These are phyloP conservation scores for Yamadazyma sp. DNA, from an alignment of 1,139 yeast species.

Conservation along the genomic window DNA sequence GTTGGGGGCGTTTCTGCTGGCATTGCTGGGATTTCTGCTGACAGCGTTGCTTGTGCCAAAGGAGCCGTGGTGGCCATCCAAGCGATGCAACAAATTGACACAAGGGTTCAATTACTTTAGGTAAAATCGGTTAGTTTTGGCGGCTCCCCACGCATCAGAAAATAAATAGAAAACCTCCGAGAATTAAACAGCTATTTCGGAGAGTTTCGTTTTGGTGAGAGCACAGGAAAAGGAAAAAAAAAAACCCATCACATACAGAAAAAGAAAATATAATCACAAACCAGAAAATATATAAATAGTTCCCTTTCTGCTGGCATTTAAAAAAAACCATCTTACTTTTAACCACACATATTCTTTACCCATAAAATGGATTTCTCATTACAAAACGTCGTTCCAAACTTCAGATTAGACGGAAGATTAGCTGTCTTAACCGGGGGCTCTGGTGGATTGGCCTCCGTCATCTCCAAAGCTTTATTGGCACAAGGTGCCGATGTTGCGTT, in stretches of 20 bases:
- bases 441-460: constrained; percentile 71
- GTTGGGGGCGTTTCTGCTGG: no score
- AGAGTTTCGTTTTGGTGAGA: background rate
- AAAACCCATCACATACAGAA: background rate
- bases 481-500: constrained; percentile 78
- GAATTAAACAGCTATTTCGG: background rate
- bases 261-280: background rate
- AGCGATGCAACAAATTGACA: no score
- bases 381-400: constrained; percentile 51
- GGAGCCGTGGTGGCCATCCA: no score
- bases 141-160: no score
- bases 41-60: no score
- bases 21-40: no score
- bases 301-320: background rate
- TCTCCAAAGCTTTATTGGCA: constrained; percentile 67
- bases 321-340: background rate
- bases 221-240: background rate
- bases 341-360: background rate
- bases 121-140: no score
- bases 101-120: no score
- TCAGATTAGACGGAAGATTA: constrained; percentile 68
- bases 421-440: constrained; percentile 83
- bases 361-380: constrained; percentile 30
- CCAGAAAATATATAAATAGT: background rate
- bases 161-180: background rate